Evolutionary conservation across 1,139 yeast genomes (phyloP), one percentile per base, ranked within the genome.

Genomic region (Candida gigantensis): DNA sequence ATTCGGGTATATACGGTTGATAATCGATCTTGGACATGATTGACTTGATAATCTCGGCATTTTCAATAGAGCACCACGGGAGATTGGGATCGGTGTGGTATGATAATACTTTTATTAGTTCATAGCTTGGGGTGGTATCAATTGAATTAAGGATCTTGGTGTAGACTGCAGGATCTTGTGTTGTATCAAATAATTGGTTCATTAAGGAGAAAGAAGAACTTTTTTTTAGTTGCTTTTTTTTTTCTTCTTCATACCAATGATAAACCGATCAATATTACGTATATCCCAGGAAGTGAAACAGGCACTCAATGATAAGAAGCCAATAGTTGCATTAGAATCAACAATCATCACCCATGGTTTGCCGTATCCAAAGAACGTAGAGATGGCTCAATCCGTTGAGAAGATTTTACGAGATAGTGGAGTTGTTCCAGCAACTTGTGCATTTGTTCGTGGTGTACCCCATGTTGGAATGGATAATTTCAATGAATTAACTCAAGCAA

Each of bases 291-390:
- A 84, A 47, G 71, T 87, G 8, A 51, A 57, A 44, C 79, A 80
- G 44, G 94, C 95, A 0, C 50, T 85, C 23, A 52, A 51, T 11
- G 72, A 72, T 5, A 68, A 70, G 18, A 15, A 23, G 12, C 95
- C 96, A 0, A 74, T 87, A 6, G 92, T 87, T 0, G 82, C 96
- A 0, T 61, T 87, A 5, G 97, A 89, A 53, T 81, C 89, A 13
- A 88, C 97, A 7, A 89, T 88, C 51, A 80, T 89, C 46, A 84
- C 96, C 6, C 97, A 89, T 64, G 96, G 97, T 0, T 70, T 88
- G 34, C 96, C 96, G 6, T 85, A 64, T 53, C 96, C 96, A 0
- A 74, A 74, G 30, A 88, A 89, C 51, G 52, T 85, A 9, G 68
- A 71, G 16, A 82, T 88, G 88, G 96, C 96, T 0, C 52, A 53